Conservation (phyloP, 129 eudicot species). For the Glebionis coronaria region DNA sequence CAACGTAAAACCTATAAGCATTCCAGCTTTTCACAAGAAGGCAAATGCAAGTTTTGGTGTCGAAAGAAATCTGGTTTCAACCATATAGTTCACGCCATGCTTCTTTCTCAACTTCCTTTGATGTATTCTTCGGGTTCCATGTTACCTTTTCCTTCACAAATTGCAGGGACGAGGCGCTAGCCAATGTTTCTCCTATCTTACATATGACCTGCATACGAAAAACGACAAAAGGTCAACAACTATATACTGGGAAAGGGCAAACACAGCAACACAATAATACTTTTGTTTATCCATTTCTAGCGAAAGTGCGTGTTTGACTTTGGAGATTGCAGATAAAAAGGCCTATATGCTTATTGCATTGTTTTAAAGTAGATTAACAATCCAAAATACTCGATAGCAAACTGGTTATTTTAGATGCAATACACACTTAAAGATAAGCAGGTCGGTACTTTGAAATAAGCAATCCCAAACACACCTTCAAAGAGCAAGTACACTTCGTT, state of each 20-base stretch:
- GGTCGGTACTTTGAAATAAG: too few relatives aligned
- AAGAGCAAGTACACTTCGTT: too few relatives aligned
- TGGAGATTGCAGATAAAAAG: too few relatives aligned
- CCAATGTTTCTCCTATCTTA: constrained; percentile 64
- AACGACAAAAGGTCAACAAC: constrained; percentile 6
- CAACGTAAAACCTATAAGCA: not conserved
- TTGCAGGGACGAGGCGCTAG: constrained; percentile 45
- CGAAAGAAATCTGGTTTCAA: constrained; percentile 21
- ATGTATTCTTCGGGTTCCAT: constrained; percentile 50
- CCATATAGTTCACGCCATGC: constrained; percentile 93
- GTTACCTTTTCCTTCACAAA: constrained; percentile 56
- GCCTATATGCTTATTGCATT: too few relatives aligned
- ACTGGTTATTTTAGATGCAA: too few relatives aligned
- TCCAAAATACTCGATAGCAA: too few relatives aligned
- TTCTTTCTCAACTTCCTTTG: constrained; percentile 54
- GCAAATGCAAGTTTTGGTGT: not conserved
- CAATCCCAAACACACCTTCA: too few relatives aligned
- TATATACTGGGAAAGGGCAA: not conserved
- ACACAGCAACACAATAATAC: too few relatives aligned
- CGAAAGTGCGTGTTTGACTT: too few relatives aligned
- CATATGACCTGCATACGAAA: constrained; percentile 44
- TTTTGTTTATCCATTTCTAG: too few relatives aligned
- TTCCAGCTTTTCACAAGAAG: not conserved
- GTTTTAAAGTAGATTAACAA: too few relatives aligned
- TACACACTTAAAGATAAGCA: too few relatives aligned